Evolutionary conservation across 805 yeast genomes (phyloP).

Genomic region (Nakazawaea anatomiae): DNA sequence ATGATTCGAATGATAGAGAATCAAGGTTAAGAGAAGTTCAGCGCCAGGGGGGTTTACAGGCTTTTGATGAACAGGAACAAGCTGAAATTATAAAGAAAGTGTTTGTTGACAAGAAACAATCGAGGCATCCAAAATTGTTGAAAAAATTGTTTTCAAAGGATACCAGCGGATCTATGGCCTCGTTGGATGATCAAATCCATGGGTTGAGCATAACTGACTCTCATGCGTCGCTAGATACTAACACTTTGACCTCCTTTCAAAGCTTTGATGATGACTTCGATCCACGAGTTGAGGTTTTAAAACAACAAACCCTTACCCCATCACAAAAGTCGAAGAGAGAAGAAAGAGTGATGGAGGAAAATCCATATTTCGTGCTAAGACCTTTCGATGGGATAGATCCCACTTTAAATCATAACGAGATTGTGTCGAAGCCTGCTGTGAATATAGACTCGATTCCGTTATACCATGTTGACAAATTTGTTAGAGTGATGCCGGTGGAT

Average conservation of each 20-base stretch:
- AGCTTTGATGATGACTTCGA: slow-evolving; percentile 27
- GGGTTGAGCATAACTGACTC: slow-evolving; percentile 10
- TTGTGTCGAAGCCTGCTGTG: slow-evolving; percentile 14
- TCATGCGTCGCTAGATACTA: background rate
- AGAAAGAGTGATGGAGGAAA: slow-evolving; percentile 51
- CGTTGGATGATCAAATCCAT: slow-evolving; percentile 27
- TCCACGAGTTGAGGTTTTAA: slow-evolving; percentile 42
- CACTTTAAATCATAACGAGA: slow-evolving; percentile 43
- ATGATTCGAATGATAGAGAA: slow-evolving; percentile 25
- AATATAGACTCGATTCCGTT: slow-evolving; percentile 20
- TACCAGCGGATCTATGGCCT: slow-evolving; percentile 18
- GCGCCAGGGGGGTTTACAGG: slow-evolving; percentile 14
- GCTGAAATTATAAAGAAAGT: slow-evolving; percentile 31
- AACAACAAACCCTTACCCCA: slow-evolving; percentile 39
- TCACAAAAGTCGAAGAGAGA: slow-evolving; percentile 69
- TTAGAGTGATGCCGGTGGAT: slow-evolving; percentile 29
- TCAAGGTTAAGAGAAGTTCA: slow-evolving; percentile 19
- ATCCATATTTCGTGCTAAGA: slow-evolving; percentile 58
- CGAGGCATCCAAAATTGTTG: slow-evolving; percentile 38
- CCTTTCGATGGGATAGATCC: slow-evolving; percentile 44
- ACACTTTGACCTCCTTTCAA: slow-evolving; percentile 17
- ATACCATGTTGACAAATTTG: slow-evolving; percentile 37
- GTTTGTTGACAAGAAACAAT: slow-evolving; percentile 35
- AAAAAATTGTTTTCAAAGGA: slow-evolving; percentile 34
- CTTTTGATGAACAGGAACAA: slow-evolving; percentile 13